Conservation (phyloP, 78 protist species). For the Ministeria vibrans region DNA sequence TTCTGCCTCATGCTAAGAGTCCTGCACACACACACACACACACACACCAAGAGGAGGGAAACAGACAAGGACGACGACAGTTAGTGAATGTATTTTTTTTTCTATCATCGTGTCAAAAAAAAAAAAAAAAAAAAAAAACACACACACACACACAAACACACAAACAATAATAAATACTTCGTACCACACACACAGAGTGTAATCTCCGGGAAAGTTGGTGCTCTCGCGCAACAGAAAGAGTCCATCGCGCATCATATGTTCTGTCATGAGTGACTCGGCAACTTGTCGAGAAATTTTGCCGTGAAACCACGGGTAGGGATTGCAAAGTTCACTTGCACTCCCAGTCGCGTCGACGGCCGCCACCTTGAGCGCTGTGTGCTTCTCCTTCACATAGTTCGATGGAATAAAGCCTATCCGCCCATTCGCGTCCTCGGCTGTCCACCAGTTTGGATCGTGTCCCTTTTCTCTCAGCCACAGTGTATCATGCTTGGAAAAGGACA, state of each 20-base stretch:
- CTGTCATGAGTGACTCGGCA: background rate
- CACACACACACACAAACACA: background rate
- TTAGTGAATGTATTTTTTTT: no score
- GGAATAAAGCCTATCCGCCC: background rate
- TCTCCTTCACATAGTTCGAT: background rate
- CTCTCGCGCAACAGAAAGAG: constrained; percentile 1
- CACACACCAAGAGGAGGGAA: no score
- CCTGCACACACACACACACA: no score
- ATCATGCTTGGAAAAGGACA: background rate
- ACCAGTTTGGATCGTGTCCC: background rate
- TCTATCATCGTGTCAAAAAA: no score
- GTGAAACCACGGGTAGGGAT: constrained; percentile 5
- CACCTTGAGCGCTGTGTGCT: background rate
- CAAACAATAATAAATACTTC: background rate
- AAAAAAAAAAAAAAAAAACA: background rate
- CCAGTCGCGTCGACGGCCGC: background rate
- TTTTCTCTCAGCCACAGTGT: background rate
- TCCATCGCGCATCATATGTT: background rate
- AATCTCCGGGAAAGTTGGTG: constrained; percentile 8
- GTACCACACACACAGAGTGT: constrained; percentile 12
- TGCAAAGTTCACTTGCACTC: background rate
- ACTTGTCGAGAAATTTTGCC: background rate
- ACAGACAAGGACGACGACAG: no score
- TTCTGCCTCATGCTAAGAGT: background rate
- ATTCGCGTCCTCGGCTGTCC: background rate